Evolutionary conservation across 805 yeast species (phyloP).

Genomic region (Kodamaea sagamina): DNA sequence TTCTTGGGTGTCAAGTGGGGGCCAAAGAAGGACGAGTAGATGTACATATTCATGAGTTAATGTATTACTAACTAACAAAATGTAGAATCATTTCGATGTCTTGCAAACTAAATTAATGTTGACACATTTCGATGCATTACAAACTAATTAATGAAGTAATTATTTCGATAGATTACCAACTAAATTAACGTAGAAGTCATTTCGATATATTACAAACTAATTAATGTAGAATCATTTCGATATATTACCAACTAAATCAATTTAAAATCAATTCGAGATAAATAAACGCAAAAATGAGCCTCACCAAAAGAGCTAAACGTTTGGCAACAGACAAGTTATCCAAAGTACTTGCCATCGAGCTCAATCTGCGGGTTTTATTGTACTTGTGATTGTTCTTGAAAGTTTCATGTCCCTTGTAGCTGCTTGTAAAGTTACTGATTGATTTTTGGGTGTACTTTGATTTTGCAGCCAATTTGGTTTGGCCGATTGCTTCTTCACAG

Average conservation of each 20-base stretch:
- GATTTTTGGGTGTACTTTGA: neutral
- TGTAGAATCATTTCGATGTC: too few species aligned
- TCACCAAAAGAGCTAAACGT: neutral
- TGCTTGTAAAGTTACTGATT: neutral
- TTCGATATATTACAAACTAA: too few species aligned
- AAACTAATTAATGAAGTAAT: too few species aligned
- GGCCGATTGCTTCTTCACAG: constrained; percentile 23
- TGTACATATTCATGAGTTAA: constrained; percentile 2
- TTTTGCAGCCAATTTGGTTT: constrained; percentile 1
- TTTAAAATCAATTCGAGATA: too few species aligned
- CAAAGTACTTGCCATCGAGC: neutral
- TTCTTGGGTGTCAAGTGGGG: constrained; percentile 89
- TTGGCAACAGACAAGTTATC: neutral
- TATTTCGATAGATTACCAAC: too few species aligned
- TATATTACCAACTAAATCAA: too few species aligned
- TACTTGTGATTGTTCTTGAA: constrained; percentile 2
- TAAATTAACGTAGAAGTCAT: too few species aligned
- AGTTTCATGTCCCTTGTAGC: neutral
- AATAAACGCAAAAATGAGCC: neutral
- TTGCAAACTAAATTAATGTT: too few species aligned
- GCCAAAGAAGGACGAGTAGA: constrained; percentile 53
- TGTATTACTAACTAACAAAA: neutral
- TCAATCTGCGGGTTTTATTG: constrained; percentile 1
- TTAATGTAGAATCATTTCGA: too few species aligned
- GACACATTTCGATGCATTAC: too few species aligned